Evolutionary conservation across 2,329 filamentous ascomycete species (phyloP).

Genomic region (Emergomyces pasteurianus): DNA sequence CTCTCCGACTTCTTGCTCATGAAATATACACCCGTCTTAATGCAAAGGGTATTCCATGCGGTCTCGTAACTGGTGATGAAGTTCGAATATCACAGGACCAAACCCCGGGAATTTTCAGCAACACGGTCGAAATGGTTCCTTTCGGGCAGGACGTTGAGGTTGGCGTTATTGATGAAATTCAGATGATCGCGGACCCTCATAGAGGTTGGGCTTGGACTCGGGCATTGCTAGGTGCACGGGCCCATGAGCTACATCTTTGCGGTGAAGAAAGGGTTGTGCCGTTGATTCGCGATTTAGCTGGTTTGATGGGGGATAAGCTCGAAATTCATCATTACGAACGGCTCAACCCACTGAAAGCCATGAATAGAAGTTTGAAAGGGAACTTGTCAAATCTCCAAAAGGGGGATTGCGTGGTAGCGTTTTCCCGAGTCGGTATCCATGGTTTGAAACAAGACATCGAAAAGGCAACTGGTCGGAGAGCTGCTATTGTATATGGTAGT

Average conservation of each 20-base stretch:
- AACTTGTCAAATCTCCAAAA: slow-evolving; percentile 60
- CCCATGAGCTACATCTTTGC: slow-evolving; percentile 83
- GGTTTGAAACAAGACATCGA: slow-evolving; percentile 69
- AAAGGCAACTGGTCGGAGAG: slow-evolving; percentile 59
- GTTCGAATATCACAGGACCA: slow-evolving; percentile 54
- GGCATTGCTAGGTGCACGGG: slow-evolving; percentile 74
- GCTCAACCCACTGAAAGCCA: slow-evolving; percentile 62
- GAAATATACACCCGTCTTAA: slow-evolving; percentile 86
- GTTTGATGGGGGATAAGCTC: slow-evolving; percentile 68
- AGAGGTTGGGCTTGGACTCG: slow-evolving; percentile 93
- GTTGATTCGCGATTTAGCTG: slow-evolving; percentile 65
- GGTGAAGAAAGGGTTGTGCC: slow-evolving; percentile 76
- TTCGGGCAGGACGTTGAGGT: slow-evolving; percentile 57
- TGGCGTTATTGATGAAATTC: slow-evolving; percentile 94
- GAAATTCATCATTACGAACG: slow-evolving; percentile 73
- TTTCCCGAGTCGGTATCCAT: slow-evolving; percentile 74
- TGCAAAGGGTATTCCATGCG: slow-evolving; percentile 63
- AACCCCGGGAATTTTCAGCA: slow-evolving; percentile 54
- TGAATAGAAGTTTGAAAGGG: slow-evolving; percentile 50
- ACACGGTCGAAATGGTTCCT: slow-evolving; percentile 85
- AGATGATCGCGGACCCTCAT: slow-evolving; percentile 75
- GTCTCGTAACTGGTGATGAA: slow-evolving; percentile 85
- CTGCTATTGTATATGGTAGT: slow-evolving; percentile 85
- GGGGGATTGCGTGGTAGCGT: slow-evolving; percentile 81
- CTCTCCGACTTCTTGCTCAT: slow-evolving; percentile 75